phyloP scores from a whole-genome alignment of 208 protist species.

The Crithidia thermophila region DNA sequence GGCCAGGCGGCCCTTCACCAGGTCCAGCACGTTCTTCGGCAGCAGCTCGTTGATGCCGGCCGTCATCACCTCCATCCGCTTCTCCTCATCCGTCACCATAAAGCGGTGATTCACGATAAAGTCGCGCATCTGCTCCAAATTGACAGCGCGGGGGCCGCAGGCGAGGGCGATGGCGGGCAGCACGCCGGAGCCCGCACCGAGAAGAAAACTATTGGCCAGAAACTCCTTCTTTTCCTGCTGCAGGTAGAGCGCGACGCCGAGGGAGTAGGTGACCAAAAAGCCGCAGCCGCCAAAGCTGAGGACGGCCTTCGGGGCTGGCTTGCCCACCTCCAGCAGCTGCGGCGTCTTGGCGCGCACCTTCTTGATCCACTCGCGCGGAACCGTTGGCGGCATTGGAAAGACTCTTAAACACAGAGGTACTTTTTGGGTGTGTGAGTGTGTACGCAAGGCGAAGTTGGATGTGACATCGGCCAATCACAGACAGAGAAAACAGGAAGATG shows the following conservation, averaged over 20 bases:
- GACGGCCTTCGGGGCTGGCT: slow-evolving; percentile 77
- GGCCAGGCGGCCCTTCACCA: slow-evolving; percentile 76
- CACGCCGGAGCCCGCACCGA: slow-evolving; percentile 82
- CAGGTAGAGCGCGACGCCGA: slow-evolving; percentile 89
- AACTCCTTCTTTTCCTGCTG: slow-evolving; percentile 87
- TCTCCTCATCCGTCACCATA: slow-evolving; percentile 75
- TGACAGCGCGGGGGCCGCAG: slow-evolving; percentile 67
- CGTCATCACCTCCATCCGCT: slow-evolving; percentile 66
- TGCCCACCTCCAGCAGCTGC: slow-evolving; percentile 82
- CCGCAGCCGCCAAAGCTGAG: slow-evolving; percentile 88
- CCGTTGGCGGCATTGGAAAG: slow-evolving; percentile 66
- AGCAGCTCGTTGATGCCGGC: slow-evolving; percentile 79
- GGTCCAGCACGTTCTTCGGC: slow-evolving; percentile 67
- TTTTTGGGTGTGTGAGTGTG: no score
- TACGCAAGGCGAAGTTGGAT: no score
- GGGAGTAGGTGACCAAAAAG: slow-evolving; percentile 86
- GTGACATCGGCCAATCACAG: no score
- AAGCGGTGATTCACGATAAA: slow-evolving; percentile 84
- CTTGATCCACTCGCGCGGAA: slow-evolving; percentile 66
- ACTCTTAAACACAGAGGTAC: no score
- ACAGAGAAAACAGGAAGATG: no score
- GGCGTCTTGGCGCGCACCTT: slow-evolving; percentile 87
- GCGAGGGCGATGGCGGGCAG: slow-evolving; percentile 83
- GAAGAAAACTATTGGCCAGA: slow-evolving; percentile 70
- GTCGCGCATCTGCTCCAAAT: slow-evolving; percentile 80